phyloP scores from a whole-genome alignment of 768 basidiomycete species.

The Rhodosporidiobolus sp. region DNA sequence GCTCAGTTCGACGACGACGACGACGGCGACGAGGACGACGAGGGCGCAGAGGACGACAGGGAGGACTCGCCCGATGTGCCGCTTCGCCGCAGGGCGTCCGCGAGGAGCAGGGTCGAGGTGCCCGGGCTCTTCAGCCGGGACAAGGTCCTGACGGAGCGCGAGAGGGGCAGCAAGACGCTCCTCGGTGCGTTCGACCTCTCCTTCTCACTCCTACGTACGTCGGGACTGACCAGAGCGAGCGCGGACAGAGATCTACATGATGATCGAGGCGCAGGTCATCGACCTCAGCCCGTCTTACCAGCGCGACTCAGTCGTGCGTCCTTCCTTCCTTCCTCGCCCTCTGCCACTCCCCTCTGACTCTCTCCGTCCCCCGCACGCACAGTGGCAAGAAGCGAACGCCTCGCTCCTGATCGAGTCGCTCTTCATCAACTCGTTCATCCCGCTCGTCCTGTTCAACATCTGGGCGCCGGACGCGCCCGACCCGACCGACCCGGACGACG shows the following conservation, averaged over 20 bases:
- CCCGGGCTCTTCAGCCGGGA: background rate
- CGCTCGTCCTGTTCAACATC: conserved; percentile 33
- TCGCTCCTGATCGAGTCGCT: conserved; percentile 19
- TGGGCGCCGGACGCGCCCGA: background rate
- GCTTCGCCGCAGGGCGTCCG: too few species aligned
- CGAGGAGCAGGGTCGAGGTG: too few species aligned
- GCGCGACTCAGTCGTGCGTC: conserved; percentile 18
- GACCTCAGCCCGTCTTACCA: conserved; percentile 23
- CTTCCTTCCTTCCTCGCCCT: background rate
- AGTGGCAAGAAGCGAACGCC: background rate
- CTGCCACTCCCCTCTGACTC: background rate
- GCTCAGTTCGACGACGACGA: background rate
- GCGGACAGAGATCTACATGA: conserved; percentile 9
- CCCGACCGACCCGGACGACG: background rate
- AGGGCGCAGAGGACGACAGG: background rate
- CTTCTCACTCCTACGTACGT: background rate
- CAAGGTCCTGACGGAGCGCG: conserved; percentile 4
- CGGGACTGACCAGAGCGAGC: too few species aligned
- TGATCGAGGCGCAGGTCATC: conserved; percentile 10
- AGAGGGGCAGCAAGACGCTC: conserved; percentile 14
- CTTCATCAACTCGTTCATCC: conserved; percentile 23
- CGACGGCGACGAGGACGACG: background rate
- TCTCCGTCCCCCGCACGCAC: background rate
- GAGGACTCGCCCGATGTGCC: too few species aligned
- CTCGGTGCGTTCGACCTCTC: background rate